Evolutionary conservation across 2,329 filamentous ascomycete genomes (phyloP).

Genomic region (Botrytis porri): DNA sequence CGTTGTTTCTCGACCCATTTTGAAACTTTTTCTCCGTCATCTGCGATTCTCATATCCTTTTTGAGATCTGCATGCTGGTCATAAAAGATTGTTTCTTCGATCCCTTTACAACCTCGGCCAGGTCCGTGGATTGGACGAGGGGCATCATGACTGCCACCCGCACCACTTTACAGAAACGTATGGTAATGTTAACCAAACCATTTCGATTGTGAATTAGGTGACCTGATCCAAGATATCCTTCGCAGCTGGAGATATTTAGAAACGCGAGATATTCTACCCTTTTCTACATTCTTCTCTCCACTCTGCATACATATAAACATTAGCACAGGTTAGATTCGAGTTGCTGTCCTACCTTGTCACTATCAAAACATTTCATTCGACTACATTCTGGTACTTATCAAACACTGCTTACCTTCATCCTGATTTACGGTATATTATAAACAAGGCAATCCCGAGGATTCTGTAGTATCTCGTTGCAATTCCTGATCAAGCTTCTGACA

Average conservation of each 20-base stretch:
- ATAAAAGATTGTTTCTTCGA: not conserved
- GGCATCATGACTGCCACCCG: not conserved
- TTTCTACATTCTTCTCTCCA: not conserved
- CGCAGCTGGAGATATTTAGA: not conserved
- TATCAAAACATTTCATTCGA: not conserved
- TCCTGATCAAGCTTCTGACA: conserved; percentile 1
- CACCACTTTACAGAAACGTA: not conserved
- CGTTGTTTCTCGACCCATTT: conserved; percentile 1
- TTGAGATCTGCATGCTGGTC: not conserved
- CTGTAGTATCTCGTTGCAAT: not conserved
- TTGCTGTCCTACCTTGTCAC: not conserved
- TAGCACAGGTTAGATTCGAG: not conserved
- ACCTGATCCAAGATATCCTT: not conserved
- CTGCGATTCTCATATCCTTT: not conserved
- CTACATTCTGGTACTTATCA: not conserved
- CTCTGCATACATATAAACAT: not conserved
- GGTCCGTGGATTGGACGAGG: not conserved
- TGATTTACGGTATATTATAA: not conserved
- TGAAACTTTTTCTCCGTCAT: not conserved
- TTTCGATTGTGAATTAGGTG: not conserved
- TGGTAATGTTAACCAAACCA: not conserved
- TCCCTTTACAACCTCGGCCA: not conserved
- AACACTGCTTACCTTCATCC: not conserved
- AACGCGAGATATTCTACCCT: not conserved
- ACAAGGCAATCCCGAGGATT: not conserved